These are phyloP conservation scores for Toxoplasma gondii DNA, from an alignment of 169 alveolate genomes.

Conservation along the genomic window DNA sequence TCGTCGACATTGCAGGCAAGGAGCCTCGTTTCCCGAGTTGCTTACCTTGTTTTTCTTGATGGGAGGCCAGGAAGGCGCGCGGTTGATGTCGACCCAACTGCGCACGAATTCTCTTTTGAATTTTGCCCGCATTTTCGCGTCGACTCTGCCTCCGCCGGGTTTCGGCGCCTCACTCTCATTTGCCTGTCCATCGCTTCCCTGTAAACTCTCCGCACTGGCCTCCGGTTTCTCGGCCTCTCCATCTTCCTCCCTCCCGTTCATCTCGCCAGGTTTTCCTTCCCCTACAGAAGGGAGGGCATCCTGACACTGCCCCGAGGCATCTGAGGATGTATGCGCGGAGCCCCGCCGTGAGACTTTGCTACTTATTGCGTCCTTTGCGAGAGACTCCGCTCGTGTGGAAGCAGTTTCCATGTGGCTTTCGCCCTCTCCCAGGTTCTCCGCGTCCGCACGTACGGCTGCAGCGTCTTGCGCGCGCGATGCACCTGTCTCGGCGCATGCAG, in stretches of 20 bases:
- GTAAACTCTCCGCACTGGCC: neutral
- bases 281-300: neutral
- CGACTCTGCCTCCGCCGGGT: neutral
- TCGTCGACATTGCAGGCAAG: no score
- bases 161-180: neutral
- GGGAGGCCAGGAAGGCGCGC: slow-evolving; percentile 66
- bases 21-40: neutral
- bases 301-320: neutral
- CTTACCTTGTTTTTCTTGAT: slow-evolving; percentile 34
- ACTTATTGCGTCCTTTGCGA: neutral
- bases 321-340: neutral
- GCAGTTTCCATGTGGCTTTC: neutral
- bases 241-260: neutral
- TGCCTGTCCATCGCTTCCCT: neutral
- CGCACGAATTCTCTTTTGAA: slow-evolving; percentile 42
- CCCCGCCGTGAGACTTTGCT: neutral
- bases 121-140: slow-evolving; percentile 46
- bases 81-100: slow-evolving; percentile 56
- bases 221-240: neutral
- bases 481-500: no score
- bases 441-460: neutral
- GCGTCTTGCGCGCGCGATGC: no score
- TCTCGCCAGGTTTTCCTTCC: neutral
- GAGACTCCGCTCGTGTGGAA: neutral
- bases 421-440: neutral